Evolutionary conservation across 495 filamentous ascomycete species (phyloP), one percentile per base, ranked within the genome.

Genomic region (Physcia stellaris): DNA sequence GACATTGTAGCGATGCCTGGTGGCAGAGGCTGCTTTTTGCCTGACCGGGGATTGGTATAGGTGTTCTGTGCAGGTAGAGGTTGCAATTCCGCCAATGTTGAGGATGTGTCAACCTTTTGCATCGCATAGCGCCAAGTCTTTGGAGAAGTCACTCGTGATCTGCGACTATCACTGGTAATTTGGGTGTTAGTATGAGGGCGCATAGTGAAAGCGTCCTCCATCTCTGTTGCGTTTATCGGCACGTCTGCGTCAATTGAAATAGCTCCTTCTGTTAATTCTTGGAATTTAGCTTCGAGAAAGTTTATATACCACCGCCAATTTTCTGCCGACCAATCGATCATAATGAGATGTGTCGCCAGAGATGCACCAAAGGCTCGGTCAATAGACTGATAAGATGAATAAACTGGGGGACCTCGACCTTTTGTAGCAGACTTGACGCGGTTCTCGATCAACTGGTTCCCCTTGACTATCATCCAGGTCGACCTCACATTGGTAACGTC

Each of bases 271-370:
- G 54, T 54, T 20, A 44, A 27, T 6, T 34, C 30, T 23, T 57
- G 47, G 23, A 63, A 33, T 10, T 41, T 32, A 4, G 62, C 49
- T 20, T 68, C 63, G 1, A 68, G 51, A 34, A 43, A 51, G 24
- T 59, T 58, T 10, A 68, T 53, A 42, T 67, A 68, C 49, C 61
- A 63, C 15, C 59, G 45, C 64, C 66, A 70, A 37, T 57, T 55
- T 32, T 68, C 66, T 16, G 37, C 50, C 20, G 60, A 58, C 64
- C 64, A 68, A 29, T 68, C 59, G 27, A 54, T 52, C 17, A 64
- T 39, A 7, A 67, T 48, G n/a, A 62, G 35, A 34, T 70, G 66
- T 2, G 49, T 52, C 17, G 48, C 45, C 6, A 70, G 47, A 9
- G 56, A 43, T 10, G 57, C 45, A 13, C 42, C 27, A 29, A 69